Evolutionary conservation across 2,329 filamentous ascomycete species (phyloP), one percentile per base, ranked within the genome.

Genomic region (Xylariaceae sp.): DNA sequence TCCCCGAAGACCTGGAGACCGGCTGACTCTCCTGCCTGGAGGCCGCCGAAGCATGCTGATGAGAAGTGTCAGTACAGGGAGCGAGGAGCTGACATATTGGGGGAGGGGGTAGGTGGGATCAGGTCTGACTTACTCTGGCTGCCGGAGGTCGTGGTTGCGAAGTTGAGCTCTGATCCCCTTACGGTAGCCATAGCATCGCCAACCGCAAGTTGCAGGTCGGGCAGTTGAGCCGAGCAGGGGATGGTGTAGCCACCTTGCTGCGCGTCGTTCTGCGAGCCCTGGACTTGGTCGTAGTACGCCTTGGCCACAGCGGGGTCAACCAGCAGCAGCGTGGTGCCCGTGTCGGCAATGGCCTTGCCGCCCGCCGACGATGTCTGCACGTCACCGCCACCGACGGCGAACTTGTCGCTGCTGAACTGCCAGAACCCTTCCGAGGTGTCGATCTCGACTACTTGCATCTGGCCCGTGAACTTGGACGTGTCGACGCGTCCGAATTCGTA

Each of bases 321-420:
- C 34, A 87, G 74, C 54, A 87, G 72, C 49, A 87, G 76, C 0
- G 83, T 84, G 26, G 84, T 87, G 56, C 84, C 85, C 9, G 79
- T 80, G 70, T 84, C 81, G 30, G 76, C 72, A 52, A 81, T 77
- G 36, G 75, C 73, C 68, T 80, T 73, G 56, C 74, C 74, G 22
- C 70, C 67, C 1, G 67, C 47, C 8, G 68, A 66, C 2, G 64
- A 64, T 4, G 63, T 62, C 64, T 77, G 71, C 2, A 71, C 41
- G 2, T 51, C 37, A 16, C 61, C 66, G 30, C 59, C 57, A 50
- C 68, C 63, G 44, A 72, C 56, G 26, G 66, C 57, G 48, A 69
- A 72, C 1, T 56, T 60, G 9, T 66, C 61, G 26, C 70, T 68
- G 16, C 65, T 63, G 53, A 72, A 73, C 44, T 67, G 61, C 71